Evolutionary conservation across 202 grass and related monocot species (phyloP), one percentile per base, ranked within the genome.

Genomic region (Schoenoplectus triqueter): DNA sequence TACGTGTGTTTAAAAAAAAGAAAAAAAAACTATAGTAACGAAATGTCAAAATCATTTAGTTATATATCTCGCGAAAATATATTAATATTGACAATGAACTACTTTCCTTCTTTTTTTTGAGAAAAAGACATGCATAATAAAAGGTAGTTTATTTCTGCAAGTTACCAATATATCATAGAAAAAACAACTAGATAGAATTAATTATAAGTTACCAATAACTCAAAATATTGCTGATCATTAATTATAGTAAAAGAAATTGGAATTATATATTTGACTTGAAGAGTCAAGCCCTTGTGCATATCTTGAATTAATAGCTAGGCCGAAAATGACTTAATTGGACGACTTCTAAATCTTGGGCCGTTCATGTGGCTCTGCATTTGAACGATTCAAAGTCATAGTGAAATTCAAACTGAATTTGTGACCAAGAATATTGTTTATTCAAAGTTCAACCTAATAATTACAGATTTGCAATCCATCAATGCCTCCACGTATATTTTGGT

Each of bases 381-480:
- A 73, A 73, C 45, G 6, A 49, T 73, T 73, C 45, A 73, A 18
- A 31, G 31, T 31, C 31, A 31, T 31, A 31, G 31, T 31, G 31
- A 31, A 31, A 31, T 44, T 48, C 69, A 73, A 72, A 72, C 69
- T 41, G 45, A 70, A 46, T 0, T 48, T 9, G 10, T 72, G n/a
- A 72, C 44, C 69, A 17, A 48, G 5, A 5, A 72, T 31, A 72
- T 18, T 66, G 21, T 31, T 66, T 44, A 69, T 69, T 69, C 5
- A n/a, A 45, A 69, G 40, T 69, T 44, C 69, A 72, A 47, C 47
- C 14, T 71, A 64, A 22, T 64, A 66, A 39, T 64, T 21, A 47
- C 4, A 18, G 7, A 72, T 8, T 72, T 72, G 44, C 15, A 72
- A 46, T 18, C 42, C 44, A 72, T 46, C 7, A 48, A 49, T 45